These are phyloP conservation scores for Eimeria praecox DNA, from an alignment of 169 alveolate species.

Conservation along the genomic window DNA sequence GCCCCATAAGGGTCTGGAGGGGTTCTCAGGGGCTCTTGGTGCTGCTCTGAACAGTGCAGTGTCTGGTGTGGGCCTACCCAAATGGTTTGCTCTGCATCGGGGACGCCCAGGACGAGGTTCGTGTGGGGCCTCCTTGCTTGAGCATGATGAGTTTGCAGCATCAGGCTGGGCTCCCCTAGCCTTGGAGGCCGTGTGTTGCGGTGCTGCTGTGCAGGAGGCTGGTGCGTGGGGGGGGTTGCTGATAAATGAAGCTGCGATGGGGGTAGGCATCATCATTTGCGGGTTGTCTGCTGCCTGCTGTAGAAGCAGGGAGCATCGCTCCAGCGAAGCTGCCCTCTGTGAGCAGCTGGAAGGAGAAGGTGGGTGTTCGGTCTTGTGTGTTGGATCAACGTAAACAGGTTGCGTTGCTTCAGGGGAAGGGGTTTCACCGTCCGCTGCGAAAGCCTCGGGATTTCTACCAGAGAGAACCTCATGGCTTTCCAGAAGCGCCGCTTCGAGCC, in stretches of 20 bases:
- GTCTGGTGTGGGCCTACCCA: neutral
- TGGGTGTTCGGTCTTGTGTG: neutral
- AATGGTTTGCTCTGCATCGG: neutral
- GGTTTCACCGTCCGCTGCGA: neutral
- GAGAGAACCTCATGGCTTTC: neutral
- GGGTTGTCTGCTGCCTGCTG: slow-evolving; percentile 2
- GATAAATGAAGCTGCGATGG: neutral
- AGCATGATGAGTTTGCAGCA: neutral
- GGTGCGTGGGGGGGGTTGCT: neutral
- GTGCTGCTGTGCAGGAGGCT: neutral
- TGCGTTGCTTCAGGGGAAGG: neutral
- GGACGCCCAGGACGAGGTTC: neutral
- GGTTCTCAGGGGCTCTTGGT: neutral
- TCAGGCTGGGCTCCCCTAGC: neutral
- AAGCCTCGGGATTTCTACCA: neutral
- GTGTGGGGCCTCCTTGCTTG: neutral
- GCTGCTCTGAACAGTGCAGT: neutral
- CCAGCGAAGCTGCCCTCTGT: neutral
- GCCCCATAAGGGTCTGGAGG: neutral
- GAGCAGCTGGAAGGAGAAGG: neutral
- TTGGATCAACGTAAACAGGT: neutral
- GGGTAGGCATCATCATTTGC: neutral
- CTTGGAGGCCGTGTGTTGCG: neutral
- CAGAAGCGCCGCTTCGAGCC: neutral
- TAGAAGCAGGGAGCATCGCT: neutral